These are phyloP conservation scores for Solanum chilense DNA, from an alignment of 257 asterid genomes.

Conservation along the genomic window DNA sequence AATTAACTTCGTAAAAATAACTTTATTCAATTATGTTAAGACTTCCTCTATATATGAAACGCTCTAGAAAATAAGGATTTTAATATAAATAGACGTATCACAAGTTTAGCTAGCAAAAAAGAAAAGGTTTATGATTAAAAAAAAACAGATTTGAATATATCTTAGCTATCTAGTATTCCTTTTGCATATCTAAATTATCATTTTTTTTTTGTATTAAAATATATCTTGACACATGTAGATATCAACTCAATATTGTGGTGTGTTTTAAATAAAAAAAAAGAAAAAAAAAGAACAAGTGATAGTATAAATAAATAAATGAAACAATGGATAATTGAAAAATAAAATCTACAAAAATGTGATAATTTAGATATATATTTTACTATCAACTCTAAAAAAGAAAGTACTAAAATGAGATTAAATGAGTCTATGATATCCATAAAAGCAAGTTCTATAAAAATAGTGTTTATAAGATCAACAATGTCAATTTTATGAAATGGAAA, in stretches of 20 bases:
- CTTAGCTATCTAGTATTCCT: not conserved
- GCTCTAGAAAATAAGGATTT: not conserved
- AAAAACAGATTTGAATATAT: not conserved
- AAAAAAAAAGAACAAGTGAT: not conserved
- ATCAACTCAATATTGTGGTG: not conserved
- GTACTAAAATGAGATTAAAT: no score
- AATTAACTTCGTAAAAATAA: no score
- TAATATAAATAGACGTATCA: not conserved
- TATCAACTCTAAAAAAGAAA: not conserved
- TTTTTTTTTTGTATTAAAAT: not conserved
- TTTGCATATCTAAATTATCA: not conserved
- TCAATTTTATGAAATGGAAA: not conserved
- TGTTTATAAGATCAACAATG: no score
- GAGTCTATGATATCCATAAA: not conserved
- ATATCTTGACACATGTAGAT: not conserved
- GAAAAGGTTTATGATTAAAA: not conserved
- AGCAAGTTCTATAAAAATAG: not conserved
- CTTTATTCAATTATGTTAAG: no score
- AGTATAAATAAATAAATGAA: not conserved
- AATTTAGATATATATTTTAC: no score
- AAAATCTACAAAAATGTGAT: no score
- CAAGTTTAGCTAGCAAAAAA: not conserved
- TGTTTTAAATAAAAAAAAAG: not conserved
- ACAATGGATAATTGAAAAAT: not conserved
- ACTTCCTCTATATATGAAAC: not conserved